phyloP scores from a whole-genome alignment of 306 rosid genomes.

The Prunus davidiana region DNA sequence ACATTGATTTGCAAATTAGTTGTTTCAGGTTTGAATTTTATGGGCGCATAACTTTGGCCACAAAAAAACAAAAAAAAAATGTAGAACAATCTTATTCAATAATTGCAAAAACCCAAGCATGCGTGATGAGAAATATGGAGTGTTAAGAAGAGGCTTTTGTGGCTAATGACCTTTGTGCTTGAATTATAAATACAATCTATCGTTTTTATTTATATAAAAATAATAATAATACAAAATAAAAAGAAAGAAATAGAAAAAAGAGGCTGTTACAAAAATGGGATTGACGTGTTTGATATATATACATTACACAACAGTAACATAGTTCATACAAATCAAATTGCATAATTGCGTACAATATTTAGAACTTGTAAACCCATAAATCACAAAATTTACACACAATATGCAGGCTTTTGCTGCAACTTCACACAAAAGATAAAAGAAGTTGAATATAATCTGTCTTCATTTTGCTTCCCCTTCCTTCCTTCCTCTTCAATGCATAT shows the following conservation, averaged over 20 bases:
- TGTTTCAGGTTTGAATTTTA: too few relatives aligned
- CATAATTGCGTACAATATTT: not conserved
- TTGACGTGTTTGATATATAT: not conserved
- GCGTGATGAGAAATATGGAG: not conserved
- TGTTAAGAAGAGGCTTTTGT: not conserved
- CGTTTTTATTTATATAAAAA: too few relatives aligned
- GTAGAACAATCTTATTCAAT: not conserved
- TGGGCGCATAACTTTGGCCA: accelerated
- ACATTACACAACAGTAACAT: conserved; percentile 4
- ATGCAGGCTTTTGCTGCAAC: not conserved
- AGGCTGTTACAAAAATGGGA: not conserved
- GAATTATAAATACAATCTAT: too few relatives aligned
- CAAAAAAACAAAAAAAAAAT: too few relatives aligned
- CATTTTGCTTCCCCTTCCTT: not conserved
- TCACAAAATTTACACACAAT: conserved; percentile 12
- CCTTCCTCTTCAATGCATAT: not conserved
- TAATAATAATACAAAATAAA: too few relatives aligned
- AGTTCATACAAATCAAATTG: conserved; percentile 7
- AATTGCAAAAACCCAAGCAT: not conserved
- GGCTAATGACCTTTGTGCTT: too few relatives aligned
- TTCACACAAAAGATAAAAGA: conserved; percentile 7
- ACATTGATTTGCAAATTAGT: too few relatives aligned
- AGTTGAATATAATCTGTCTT: not conserved
- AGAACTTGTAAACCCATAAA: not conserved
- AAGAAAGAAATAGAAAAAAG: not conserved